Evolutionary conservation across 2,329 filamentous ascomycete species (phyloP).

Genomic region (Penicillium sp.): DNA sequence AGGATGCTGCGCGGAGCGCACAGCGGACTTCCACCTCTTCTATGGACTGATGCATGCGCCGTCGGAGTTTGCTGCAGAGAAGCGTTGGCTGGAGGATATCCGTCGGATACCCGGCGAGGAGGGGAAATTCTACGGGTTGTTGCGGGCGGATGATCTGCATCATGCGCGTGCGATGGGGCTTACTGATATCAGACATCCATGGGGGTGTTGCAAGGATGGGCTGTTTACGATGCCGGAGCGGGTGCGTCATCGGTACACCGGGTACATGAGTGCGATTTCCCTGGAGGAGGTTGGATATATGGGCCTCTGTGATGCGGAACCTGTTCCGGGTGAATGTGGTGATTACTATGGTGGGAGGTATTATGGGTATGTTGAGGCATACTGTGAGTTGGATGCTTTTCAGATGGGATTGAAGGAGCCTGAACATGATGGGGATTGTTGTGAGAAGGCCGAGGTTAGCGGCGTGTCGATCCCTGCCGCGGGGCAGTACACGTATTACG

Average conservation of each 20-base stretch:
- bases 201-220: conserved; percentile 2
- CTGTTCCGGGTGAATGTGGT: neutral
- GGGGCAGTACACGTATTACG: neutral
- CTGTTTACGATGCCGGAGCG: neutral
- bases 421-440: neutral
- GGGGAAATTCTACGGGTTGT: neutral
- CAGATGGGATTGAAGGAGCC: conserved; percentile 1
- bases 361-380: neutral
- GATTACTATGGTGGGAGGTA: conserved; percentile 1
- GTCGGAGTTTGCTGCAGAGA: neutral
- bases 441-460: neutral
- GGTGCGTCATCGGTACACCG: neutral
- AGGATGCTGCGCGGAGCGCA: neutral
- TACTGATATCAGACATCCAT: neutral
- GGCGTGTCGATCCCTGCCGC: neutral
- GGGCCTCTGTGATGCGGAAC: neutral
- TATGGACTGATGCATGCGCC: neutral
- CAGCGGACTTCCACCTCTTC: neutral
- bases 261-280: neutral
- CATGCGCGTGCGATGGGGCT: conserved; percentile 1
- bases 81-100: conserved; percentile 1
- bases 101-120: neutral
- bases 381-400: neutral
- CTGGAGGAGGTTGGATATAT: neutral
- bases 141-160: neutral